Evolutionary conservation across 768 basidiomycete genomes (phyloP), one percentile per base, ranked within the genome.

Genomic region (Lentinula guzmanii): DNA sequence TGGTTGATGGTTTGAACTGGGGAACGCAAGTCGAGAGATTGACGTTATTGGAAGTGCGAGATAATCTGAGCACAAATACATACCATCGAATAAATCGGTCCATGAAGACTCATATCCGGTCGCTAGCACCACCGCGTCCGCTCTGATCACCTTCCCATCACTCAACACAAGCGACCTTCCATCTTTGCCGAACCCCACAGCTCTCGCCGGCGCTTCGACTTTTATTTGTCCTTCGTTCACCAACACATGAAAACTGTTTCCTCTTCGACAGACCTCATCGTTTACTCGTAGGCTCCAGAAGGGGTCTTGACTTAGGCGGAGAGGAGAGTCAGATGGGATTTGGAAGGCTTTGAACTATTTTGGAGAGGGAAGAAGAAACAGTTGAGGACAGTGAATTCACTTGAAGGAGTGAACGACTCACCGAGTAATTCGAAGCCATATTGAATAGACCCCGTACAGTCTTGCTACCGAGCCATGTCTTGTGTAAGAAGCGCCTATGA

Each of bases 91-190:
- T 3, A 79, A 66, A 16, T 64, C 63, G 0, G 65, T 63, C 86
- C 86, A 89, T 2, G 86, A 87, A 4, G 83, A 86, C 34, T 67
- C 65, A 66, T 80, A 88, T 1, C 86, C 87, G 3, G 86, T 87
- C 1, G 80, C 79, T 0, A 88, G 74, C 6, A 89, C 72, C 10
- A 88, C 68, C 31, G 74, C 78, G 33, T 80, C 72, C 0, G 83
- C 82, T 8, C 66, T 65, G 3, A 86, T n/a, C 0, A 64, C 62
- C 52, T 71, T 63, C 0, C 82, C 83, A 61, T 81, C 74, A 24
- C 68, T 73, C 21, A 88, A 67, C 0, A 75, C 28, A 13, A 88
- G 63, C 0, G 77, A 78, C 15, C 62, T 53, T 4, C 73, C 74
- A 43, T 77, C 75, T 0, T 70, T 68, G 2, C 71, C 69, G 34